Percentiles rank a stretch among this genome's conserved stretches.
Evolutionary conservation across 306 rosid genomes (phyloP).

Genomic region (Cucurbita ficifolia): DNA sequence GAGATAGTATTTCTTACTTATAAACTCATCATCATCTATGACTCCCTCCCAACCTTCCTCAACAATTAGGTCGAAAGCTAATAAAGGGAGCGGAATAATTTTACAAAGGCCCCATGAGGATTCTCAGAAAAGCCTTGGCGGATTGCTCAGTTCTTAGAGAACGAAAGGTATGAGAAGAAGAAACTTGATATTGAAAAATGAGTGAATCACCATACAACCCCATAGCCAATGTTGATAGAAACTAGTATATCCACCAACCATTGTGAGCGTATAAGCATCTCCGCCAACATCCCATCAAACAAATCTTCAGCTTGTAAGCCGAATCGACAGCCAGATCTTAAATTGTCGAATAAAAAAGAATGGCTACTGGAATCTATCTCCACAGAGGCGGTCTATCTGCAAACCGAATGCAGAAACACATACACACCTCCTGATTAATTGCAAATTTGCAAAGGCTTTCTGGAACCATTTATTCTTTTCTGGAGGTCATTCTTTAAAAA

Average conservation of each 20-base stretch:
- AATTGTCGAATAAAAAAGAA: neutral
- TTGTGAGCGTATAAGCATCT: neutral
- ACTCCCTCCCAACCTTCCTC: too few species aligned
- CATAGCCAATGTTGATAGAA: neutral
- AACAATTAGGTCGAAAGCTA: neutral
- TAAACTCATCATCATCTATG: too few species aligned
- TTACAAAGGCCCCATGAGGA: neutral
- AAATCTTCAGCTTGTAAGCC: neutral
- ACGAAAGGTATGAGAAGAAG: neutral
- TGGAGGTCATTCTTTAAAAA: too few species aligned
- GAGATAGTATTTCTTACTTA: too few species aligned
- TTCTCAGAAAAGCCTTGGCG: neutral
- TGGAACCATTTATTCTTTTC: too few species aligned
- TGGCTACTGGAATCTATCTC: too few species aligned
- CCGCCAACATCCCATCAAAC: neutral
- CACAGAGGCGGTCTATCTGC: too few species aligned
- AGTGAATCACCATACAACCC: neutral
- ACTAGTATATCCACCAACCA: neutral
- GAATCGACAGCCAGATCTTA: neutral
- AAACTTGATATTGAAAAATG: neutral
- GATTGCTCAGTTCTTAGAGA: neutral
- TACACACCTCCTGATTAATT: too few species aligned
- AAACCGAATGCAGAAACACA: too few species aligned
- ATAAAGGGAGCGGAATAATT: neutral
- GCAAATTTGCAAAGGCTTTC: too few species aligned